Conservation (phyloP, 2,329 filamentous ascomycete genomes). For the Macrophomina tecta region DNA sequence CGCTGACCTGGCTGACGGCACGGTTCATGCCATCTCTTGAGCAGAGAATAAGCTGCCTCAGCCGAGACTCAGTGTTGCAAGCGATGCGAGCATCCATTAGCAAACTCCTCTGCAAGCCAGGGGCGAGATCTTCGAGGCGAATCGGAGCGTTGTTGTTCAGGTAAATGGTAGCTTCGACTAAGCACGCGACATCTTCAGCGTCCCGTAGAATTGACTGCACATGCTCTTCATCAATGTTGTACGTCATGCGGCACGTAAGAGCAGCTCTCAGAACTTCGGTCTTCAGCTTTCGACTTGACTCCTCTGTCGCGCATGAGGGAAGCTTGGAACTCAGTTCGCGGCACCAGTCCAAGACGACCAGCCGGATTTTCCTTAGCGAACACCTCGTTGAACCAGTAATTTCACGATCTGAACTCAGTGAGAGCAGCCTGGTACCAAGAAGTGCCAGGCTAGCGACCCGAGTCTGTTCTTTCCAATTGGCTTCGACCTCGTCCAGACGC, state of each 20-base stretch:
- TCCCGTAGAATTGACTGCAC: neutral
- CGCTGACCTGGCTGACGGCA: slow-evolving; percentile 20
- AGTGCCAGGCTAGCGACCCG: neutral
- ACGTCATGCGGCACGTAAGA: slow-evolving; percentile 14
- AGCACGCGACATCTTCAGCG: slow-evolving; percentile 38
- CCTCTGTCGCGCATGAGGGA: neutral
- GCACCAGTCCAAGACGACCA: slow-evolving; percentile 7
- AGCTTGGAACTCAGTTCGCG: neutral
- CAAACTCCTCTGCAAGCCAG: neutral
- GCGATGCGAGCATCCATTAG: neutral
- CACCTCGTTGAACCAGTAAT: no score
- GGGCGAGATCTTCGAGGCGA: neutral
- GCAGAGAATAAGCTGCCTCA: neutral
- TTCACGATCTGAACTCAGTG: neutral
- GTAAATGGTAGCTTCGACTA: slow-evolving; percentile 47
- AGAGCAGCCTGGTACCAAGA: slow-evolving; percentile 1
- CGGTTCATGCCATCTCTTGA: slow-evolving; percentile 29
- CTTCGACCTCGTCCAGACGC: neutral
- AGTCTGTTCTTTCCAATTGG: slow-evolving; percentile 21
- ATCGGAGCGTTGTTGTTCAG: slow-evolving; percentile 44
- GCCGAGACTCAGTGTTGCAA: neutral
- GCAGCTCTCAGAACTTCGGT: neutral
- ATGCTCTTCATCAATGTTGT: neutral
- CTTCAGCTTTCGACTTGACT: neutral
- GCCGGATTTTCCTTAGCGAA: neutral